phyloP scores from a whole-genome alignment of 1,284 basidiomycete genomes.

The Cerrena zonata region DNA sequence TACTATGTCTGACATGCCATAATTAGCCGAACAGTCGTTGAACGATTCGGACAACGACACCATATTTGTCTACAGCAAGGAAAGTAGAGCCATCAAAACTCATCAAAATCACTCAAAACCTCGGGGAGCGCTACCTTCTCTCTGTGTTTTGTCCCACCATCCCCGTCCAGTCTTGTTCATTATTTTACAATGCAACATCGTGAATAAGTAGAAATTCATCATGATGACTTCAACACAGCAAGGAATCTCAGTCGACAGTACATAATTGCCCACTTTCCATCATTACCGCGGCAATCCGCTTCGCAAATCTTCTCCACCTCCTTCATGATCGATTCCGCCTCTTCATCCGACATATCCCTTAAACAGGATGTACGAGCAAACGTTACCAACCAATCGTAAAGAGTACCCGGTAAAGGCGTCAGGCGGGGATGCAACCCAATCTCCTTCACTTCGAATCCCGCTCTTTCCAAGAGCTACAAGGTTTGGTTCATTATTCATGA shows the following conservation, averaged over 20 bases:
- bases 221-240: no score
- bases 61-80: no score
- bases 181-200: no score
- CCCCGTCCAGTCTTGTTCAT: no score
- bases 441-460: constrained; percentile 50
- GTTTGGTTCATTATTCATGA: not conserved
- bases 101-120: no score
- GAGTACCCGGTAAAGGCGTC: constrained; percentile 57
- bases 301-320: constrained; percentile 57
- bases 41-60: no score
- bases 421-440: constrained; percentile 63
- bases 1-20: no score
- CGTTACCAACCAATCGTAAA: constrained; percentile 66
- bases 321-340: constrained; percentile 56
- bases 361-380: constrained; percentile 62
- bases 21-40: no score
- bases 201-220: no score
- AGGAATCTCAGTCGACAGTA: constrained; percentile 12
- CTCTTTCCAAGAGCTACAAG: constrained; percentile 49
- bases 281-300: constrained; percentile 53
- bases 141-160: no score
- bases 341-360: constrained; percentile 41
- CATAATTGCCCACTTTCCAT: constrained; percentile 47
- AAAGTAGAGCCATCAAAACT: no score
- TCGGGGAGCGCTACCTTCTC: no score